Conservation (phyloP, 805 yeast genomes). For the Candida sithepensis region DNA sequence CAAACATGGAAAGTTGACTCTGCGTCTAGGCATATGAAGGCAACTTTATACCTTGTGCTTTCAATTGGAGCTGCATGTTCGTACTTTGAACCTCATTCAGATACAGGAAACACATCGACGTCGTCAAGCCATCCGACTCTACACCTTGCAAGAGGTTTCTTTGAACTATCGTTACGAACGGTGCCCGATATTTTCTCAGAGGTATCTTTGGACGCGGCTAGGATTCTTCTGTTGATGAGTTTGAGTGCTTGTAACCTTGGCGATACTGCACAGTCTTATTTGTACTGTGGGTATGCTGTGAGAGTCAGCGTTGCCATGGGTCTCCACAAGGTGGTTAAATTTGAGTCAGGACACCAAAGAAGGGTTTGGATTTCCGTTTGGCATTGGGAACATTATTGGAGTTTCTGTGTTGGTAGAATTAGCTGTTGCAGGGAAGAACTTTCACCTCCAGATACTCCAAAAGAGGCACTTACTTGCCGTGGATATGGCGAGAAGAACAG, state of each 20-base stretch:
- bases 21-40: conserved; percentile 14
- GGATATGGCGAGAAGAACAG: conserved; percentile 17
- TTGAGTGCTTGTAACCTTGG: conserved; percentile 21
- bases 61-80: conserved; percentile 20
- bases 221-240: conserved; percentile 18
- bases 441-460: conserved; percentile 6
- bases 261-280: conserved; percentile 22
- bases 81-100: conserved; percentile 11
- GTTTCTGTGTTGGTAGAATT: conserved; percentile 26
- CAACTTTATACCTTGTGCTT: conserved; percentile 17
- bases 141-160: conserved; percentile 20
- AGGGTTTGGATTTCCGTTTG: conserved; percentile 22
- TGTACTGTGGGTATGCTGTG: conserved; percentile 19
- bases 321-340: conserved; percentile 12
- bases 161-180: conserved; percentile 15
- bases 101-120: neutral
- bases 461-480: conserved; percentile 4
- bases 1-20: conserved; percentile 11
- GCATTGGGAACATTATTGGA: conserved; percentile 27
- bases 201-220: conserved; percentile 17
- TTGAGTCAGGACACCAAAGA: conserved; percentile 13
- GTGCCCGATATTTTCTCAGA: conserved; percentile 19
- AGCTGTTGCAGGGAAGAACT: conserved; percentile 15
- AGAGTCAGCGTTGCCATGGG: conserved; percentile 21
- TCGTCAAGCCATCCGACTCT: conserved; percentile 3